Conservation (phyloP, 169 alveolate species). For the Miamiensis avidus region DNA sequence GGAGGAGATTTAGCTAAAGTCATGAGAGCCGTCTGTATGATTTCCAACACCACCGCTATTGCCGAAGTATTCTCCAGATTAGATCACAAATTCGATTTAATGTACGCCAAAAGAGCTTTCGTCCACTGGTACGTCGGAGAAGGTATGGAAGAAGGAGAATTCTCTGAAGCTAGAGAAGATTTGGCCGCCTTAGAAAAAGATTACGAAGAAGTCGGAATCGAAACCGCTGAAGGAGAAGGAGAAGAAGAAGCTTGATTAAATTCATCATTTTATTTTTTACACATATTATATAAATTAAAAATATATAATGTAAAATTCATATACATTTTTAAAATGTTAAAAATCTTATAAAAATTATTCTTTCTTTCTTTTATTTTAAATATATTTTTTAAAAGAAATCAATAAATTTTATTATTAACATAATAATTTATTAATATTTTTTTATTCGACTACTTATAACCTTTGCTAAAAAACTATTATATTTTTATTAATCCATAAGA, state of each 20-base stretch:
- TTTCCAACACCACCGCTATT: constrained; percentile 57
- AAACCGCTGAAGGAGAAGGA: constrained; percentile 92
- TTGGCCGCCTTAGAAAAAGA: constrained; percentile 98
- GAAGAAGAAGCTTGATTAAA: constrained; percentile 79
- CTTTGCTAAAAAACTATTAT: too few species aligned
- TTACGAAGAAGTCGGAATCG: constrained; percentile 97
- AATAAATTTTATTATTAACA: too few species aligned
- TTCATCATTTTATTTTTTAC: too few species aligned
- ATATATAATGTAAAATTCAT: too few species aligned
- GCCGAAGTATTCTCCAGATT: constrained; percentile 59
- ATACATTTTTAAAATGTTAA: too few species aligned
- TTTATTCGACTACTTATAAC: too few species aligned
- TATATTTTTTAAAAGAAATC: too few species aligned
- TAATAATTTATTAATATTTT: too few species aligned
- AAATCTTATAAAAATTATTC: too few species aligned
- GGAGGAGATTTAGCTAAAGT: constrained; percentile 60
- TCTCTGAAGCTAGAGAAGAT: constrained; percentile 99
- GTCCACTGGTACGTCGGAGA: constrained; percentile 99
- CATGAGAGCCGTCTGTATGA: constrained; percentile 63
- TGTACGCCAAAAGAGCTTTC: constrained; percentile 69
- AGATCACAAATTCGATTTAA: constrained; percentile 60
- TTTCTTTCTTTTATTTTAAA: too few species aligned
- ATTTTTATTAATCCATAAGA: too few species aligned
- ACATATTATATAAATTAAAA: too few species aligned
- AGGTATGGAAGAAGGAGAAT: constrained; percentile 99